phyloP scores from a whole-genome alignment of 345 rosid genomes.

The Hypericum perforatum region DNA sequence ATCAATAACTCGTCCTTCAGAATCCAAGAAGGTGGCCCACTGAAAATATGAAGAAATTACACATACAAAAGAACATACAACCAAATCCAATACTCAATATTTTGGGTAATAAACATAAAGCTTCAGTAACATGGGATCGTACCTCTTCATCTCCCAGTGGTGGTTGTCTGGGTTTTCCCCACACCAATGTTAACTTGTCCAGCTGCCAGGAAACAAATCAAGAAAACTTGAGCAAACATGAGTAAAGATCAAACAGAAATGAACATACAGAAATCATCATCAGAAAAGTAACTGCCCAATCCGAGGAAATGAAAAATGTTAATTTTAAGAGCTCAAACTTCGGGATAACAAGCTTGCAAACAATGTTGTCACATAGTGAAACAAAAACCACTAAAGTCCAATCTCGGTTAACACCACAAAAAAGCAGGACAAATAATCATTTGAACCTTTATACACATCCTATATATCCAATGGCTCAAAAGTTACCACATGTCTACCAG shows the following conservation, averaged over 20 bases:
- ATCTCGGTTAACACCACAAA: too few species aligned
- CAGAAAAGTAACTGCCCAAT: too few species aligned
- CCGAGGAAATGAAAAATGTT: too few species aligned
- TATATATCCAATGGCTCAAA: conserved; percentile 31
- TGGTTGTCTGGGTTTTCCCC: conserved; percentile 90
- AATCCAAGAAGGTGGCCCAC: conserved; percentile 82
- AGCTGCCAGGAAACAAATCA: conserved; percentile 41
- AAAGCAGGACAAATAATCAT: not conserved
- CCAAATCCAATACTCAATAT: too few species aligned
- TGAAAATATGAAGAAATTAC: conserved; percentile 18
- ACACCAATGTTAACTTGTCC: conserved; percentile 60
- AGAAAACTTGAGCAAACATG: not conserved
- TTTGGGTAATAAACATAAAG: too few species aligned
- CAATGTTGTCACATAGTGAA: too few species aligned
- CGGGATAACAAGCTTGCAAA: too few species aligned
- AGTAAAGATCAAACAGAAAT: not conserved
- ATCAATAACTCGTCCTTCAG: conserved; percentile 74
- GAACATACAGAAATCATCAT: too few species aligned
- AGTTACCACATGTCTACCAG: conserved; percentile 23
- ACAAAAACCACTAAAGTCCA: too few species aligned
- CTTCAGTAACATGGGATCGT: not conserved
- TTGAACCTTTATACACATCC: conserved; percentile 23
- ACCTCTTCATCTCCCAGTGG: conserved; percentile 74
- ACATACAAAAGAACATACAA: too few species aligned
- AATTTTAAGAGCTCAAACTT: too few species aligned